These are phyloP conservation scores for Angomonas desouzai DNA, from an alignment of 208 protist species.

Conservation along the genomic window DNA sequence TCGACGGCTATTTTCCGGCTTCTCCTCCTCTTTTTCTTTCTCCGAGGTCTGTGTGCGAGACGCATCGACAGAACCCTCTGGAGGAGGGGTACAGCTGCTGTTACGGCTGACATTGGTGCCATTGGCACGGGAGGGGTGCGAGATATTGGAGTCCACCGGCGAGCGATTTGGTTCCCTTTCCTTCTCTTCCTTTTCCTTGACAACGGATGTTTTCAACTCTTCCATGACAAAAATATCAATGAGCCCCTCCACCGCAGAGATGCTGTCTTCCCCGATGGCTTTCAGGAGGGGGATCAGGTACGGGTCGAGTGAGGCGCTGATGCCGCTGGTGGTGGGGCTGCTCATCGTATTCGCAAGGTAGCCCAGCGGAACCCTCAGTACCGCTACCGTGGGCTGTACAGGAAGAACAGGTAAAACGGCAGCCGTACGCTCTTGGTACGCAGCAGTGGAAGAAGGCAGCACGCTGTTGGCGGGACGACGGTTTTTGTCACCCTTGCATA, in stretches of 20 bases:
- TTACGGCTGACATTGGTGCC: neutral
- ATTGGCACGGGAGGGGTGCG: neutral
- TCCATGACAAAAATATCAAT: conserved; percentile 53
- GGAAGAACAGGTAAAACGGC: neutral
- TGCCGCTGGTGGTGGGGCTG: neutral
- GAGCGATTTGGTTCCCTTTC: neutral
- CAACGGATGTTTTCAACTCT: conserved; percentile 29
- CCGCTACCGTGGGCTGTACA: conserved; percentile 20
- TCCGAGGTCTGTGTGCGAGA: conserved; percentile 7
- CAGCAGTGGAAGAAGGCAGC: conserved; percentile 23
- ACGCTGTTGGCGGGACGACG: conserved; percentile 15
- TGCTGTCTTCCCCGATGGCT: conserved; percentile 41
- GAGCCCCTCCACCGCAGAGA: conserved; percentile 39
- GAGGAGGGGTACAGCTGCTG: conserved; percentile 19
- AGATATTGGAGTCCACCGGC: neutral
- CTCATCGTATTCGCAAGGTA: neutral
- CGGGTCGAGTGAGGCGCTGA: conserved; percentile 19
- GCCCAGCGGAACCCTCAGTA: conserved; percentile 19
- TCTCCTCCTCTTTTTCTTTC: neutral
- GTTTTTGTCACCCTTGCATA: neutral
- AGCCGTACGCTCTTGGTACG: conserved; percentile 22
- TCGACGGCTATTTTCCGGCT: neutral
- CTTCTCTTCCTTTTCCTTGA: neutral
- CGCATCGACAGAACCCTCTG: neutral
- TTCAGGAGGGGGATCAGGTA: conserved; percentile 31